Evolutionary conservation across 768 basidiomycete genomes (phyloP), one percentile per base, ranked within the genome.

Genomic region (Termitomyces sp.): DNA sequence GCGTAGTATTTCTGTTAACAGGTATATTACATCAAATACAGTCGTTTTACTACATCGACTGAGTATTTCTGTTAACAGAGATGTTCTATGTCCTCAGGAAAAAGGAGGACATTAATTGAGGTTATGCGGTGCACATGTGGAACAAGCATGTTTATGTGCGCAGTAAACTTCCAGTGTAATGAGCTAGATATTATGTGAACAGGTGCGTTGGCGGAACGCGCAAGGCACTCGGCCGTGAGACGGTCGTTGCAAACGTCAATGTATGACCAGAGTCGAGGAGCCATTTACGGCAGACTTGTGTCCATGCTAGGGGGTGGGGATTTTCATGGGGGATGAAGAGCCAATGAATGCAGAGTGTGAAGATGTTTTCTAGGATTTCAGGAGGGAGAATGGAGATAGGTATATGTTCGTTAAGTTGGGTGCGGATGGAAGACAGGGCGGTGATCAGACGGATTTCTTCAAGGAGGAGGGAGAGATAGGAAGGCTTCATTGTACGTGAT

Each of bases 301-400:
- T 73, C 73, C 74, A 77, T 2, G 75, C 71, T 4, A 79, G 68
- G 22, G 64, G 68, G 45, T 72, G 65, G 42, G 63, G 63, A 8
- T 69, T 67, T 43, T 69, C 72, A 13, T 65, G 65, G 12, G 57
- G 53, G 40, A 58, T 54, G 49, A 75, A 74, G 14, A 75, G 62
- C 73, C 74, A 73, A 6, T 72, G 68, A 6, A 73, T 65, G 59
- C 76, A 77, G 36, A 73, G 64, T 28, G 47, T 28, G 60, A 79
- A 79, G 45, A 79, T 70, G 24, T 68, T 56, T 64, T 74, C 73
- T 24, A 79, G 68, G 53, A 79, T 67, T 64, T 79, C 78, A 0
- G 67, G 49, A 4, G 77, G 77, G 8, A 79, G 70, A 5, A 42
- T 53, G 9, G 70, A 68, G 20, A 77, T 66, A 10, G 71, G 68